Conservation (phyloP, 805 yeast genomes). For the Metschnikowia matae region DNA sequence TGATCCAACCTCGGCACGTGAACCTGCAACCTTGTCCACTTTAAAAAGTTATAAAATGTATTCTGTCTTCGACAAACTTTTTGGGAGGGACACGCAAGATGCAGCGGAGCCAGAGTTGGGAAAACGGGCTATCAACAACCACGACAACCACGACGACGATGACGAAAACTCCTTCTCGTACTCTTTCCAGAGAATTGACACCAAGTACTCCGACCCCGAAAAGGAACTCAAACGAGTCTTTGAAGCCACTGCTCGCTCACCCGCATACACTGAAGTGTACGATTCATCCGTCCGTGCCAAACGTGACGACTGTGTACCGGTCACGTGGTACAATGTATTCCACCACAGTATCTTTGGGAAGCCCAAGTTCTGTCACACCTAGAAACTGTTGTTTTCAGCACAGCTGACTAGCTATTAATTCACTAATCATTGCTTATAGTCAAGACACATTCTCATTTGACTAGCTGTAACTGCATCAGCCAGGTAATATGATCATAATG, state of each 20-base stretch:
- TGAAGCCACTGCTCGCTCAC: background rate
- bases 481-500: no score
- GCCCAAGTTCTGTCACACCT: slow-evolving; percentile 32
- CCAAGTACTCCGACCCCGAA: background rate
- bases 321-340: slow-evolving; percentile 51
- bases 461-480: no score
- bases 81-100: background rate
- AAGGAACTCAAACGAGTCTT: background rate
- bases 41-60: background rate
- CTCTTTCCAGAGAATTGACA: slow-evolving; percentile 13
- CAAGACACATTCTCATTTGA: no score
- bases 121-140: background rate
- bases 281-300: background rate
- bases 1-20: background rate
- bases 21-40: background rate
- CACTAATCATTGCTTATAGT: background rate
- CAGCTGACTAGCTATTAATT: background rate
- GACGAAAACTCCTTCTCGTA: slow-evolving; percentile 2
- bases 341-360: slow-evolving; percentile 49
- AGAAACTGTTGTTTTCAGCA: background rate
- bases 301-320: slow-evolving; percentile 38
- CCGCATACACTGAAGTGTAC: background rate
- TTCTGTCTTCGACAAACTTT: slow-evolving; percentile 2
- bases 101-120: background rate
- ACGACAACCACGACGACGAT: no score